Evolutionary conservation across 164 flowering plant species (phyloP), one percentile per base, ranked within the genome.

Genomic region (Hamamelis virginiana): DNA sequence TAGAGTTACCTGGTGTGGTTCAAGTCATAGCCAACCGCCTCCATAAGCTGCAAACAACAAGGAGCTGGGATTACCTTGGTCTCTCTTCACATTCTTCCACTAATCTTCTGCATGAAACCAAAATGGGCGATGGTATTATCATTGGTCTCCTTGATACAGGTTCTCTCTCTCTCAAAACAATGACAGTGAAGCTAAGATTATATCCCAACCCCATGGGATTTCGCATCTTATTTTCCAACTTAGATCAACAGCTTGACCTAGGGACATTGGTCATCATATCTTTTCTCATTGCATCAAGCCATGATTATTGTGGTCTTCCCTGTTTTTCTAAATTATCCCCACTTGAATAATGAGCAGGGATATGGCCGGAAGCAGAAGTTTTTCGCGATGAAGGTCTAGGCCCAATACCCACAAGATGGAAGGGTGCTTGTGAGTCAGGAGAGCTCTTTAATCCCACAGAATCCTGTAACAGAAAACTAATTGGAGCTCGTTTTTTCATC

Each of bases 41-140:
- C 53, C 71, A 68, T 64, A 69, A 71, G 66, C 78, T 83, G 23
- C 86, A 80, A 19, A 85, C 89, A 8, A 85, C 87, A 9, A 69
- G 87, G 57, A 85, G 85, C 70, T 87, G 87, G 86, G 91, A 87
- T 60, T 87, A 65, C 55, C 78, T 85, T 2, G 82, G 82, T 6
- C 82, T 87, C 26, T 45, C 70, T 64, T 38, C 77, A 15, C 26
- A 68, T 19, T 19, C 76, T 33, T 41, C 76, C 11, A 58, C 56
- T 10, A 69, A 68, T 69, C 67, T 79, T 43, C 69, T 80, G 19
- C 69, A 74, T 9, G 58, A 59, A 0, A 67, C 76, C 62, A 69
- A 72, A 6, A 71, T 76, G 79, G 91, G 87, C 4, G 78, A 81
- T 18, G 77, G 73, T 9, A 67, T 67, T 5, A 81, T 85, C 67